Conservation (phyloP, 2,329 filamentous ascomycete genomes). For the Fusarium sp. region DNA sequence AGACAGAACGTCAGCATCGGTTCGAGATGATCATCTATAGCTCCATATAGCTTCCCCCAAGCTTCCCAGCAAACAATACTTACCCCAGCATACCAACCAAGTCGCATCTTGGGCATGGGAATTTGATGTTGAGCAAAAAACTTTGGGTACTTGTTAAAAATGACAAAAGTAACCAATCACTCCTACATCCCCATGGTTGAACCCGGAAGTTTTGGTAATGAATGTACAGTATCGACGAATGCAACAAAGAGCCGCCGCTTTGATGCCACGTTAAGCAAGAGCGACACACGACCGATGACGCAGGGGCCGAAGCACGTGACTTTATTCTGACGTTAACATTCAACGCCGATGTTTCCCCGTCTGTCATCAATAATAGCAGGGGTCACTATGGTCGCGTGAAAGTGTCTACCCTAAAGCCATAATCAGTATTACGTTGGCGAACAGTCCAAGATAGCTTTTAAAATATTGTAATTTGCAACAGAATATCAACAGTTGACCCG, state of each 20-base stretch:
- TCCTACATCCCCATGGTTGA: constrained; percentile 45
- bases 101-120: constrained; percentile 66
- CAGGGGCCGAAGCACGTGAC: constrained; percentile 48
- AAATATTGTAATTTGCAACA: background rate
- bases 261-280: constrained; percentile 52
- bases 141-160: constrained; percentile 25
- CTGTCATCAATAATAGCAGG: constrained; percentile 5
- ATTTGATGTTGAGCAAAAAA: constrained; percentile 19
- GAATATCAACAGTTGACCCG: background rate
- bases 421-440: too few relatives aligned
- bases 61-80: constrained; percentile 52
- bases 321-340: constrained; percentile 17
- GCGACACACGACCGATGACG: constrained; percentile 48
- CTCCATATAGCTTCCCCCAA: constrained; percentile 45
- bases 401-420: constrained; percentile 39
- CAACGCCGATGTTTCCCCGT: constrained; percentile 37
- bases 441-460: background rate
- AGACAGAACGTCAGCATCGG: constrained; percentile 37
- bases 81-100: constrained; percentile 74
- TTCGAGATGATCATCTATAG: constrained; percentile 37
- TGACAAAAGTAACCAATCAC: constrained; percentile 34
- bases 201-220: constrained; percentile 32
- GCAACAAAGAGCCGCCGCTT: constrained; percentile 27
- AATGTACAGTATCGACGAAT: constrained; percentile 23
- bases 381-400: background rate